Evolutionary conservation across 805 yeast genomes (phyloP).

Genomic region (Blastobotrys attinorum): DNA sequence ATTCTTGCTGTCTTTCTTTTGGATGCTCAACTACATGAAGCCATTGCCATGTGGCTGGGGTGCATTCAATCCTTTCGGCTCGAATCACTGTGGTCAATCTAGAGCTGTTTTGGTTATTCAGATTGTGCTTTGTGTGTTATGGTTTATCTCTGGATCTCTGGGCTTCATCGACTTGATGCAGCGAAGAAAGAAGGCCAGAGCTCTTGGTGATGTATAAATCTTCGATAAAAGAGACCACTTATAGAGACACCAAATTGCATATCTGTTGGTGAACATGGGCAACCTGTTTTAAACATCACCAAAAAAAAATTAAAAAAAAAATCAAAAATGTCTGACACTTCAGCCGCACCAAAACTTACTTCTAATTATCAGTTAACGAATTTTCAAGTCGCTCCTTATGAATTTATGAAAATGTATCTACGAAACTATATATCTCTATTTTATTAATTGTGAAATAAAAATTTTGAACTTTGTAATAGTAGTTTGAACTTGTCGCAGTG

Average conservation of each 20-base stretch:
- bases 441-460: slow-evolving; percentile 1
- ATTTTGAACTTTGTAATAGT: too few species aligned
- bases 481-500: too few species aligned
- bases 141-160: slow-evolving; percentile 20
- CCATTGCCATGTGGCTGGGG: slow-evolving; percentile 22
- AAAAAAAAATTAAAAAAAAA: too few species aligned
- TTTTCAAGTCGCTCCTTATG: slow-evolving; percentile 7
- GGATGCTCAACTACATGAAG: slow-evolving; percentile 19
- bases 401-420: slow-evolving; percentile 3
- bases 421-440: slow-evolving; percentile 1
- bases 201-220: slow-evolving; percentile 1
- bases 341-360: background rate
- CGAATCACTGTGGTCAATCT: slow-evolving; percentile 20
- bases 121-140: slow-evolving; percentile 20
- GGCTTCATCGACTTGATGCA: slow-evolving; percentile 15
- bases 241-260: too few species aligned
- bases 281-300: too few species aligned
- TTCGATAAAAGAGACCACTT: background rate
- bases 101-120: slow-evolving; percentile 21
- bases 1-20: slow-evolving; percentile 17
- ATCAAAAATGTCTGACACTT: too few species aligned
- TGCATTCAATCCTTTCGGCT: slow-evolving; percentile 24
- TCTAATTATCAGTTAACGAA: too few species aligned
- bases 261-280: too few species aligned
- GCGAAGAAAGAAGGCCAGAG: slow-evolving; percentile 1